Base-by-base conservation (phyloP, 345 rosid genomes). In the Chamaenerion angustifolium region DNA sequence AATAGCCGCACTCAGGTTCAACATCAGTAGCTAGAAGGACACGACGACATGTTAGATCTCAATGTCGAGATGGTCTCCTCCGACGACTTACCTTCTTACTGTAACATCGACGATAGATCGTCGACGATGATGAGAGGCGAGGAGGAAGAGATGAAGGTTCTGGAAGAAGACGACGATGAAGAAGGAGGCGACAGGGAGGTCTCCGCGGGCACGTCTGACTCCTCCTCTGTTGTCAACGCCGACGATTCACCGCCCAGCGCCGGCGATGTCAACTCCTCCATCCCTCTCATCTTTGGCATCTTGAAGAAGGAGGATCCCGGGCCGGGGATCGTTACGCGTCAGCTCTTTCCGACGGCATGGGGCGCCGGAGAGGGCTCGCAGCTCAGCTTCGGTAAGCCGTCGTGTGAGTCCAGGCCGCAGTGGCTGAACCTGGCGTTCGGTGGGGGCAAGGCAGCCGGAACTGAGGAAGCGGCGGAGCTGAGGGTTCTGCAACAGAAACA, bases 21-120 rank as follows among this genome's bases (percentile, higher is more conserved):
- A 40, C 45, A n/a, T 17, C 42, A 27, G 16, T 3, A 3, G 50
- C 45, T 18, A 12, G 51, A 44, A 10, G 8, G 37, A 15, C 11
- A 8, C 16, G 16, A 8, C 16, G 16, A 16, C 68, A 77, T 74
- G 81, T 71, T 76, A 74, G 85, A 82, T 76, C 90, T 82, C 62
- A 82, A 82, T 54, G 78, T 82, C 43, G 81, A 65, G 58, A 37
- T 76, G 3, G 40, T 63, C 4, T 21, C 25, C 61, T 61, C 75
- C 1, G 46, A 58, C 15, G 73, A 73, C 37, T 56, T 68, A 10
- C 63, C 68, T 16, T 54, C 60, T 14, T 56, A 57, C 15, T 55
- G 54, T 11, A 59, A 51, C 49, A 42, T 52, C 37, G 52, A 42
- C 18, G 51, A 12, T 15, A 10, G 49, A 45, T 17, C 7, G 25